Evolutionary conservation across 1,139 yeast genomes (phyloP).

Genomic region (Candida sanyaensis): DNA sequence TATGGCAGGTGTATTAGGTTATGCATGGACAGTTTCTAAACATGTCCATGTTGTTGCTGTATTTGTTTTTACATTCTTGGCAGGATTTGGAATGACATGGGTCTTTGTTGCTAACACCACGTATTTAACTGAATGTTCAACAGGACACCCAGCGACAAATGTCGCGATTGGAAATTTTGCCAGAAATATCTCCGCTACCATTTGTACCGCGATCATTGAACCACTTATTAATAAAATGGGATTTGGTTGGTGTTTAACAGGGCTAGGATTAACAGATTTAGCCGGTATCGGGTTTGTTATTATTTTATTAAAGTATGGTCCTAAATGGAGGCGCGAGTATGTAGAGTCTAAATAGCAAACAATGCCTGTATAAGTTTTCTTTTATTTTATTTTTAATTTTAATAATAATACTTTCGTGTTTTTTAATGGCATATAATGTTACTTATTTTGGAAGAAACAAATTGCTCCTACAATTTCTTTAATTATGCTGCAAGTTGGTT

Average conservation of each 20-base stretch:
- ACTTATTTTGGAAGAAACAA: too few relatives aligned
- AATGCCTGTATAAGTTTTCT: not conserved
- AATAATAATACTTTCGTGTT: not conserved
- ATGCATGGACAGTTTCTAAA: conserved; percentile 55
- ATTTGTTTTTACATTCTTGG: conserved; percentile 45
- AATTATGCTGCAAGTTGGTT: too few relatives aligned
- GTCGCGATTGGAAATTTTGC: conserved; percentile 59
- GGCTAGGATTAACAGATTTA: conserved; percentile 46
- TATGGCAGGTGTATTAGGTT: conserved; percentile 50
- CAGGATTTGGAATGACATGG: conserved; percentile 62
- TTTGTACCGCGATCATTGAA: conserved; percentile 51
- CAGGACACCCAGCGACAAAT: conserved; percentile 54
- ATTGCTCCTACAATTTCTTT: too few relatives aligned
- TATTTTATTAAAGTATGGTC: conserved; percentile 26
- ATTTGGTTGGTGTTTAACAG: conserved; percentile 62
- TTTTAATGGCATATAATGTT: too few relatives aligned
- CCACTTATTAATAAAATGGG: conserved; percentile 47
- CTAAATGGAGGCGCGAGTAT: conserved; percentile 26
- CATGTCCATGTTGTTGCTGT: conserved; percentile 45
- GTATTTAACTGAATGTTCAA: conserved; percentile 54
- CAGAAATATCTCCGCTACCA: conserved; percentile 58
- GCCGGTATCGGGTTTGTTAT: conserved; percentile 30
- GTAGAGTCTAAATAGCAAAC: not conserved
- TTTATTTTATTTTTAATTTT: not conserved
- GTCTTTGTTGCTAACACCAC: conserved; percentile 60